Percentiles rank a stretch among this genome's conserved stretches.
These are phyloP conservation scores for Prosopis cineraria DNA, from an alignment of 306 rosid species.

Conservation along the genomic window DNA sequence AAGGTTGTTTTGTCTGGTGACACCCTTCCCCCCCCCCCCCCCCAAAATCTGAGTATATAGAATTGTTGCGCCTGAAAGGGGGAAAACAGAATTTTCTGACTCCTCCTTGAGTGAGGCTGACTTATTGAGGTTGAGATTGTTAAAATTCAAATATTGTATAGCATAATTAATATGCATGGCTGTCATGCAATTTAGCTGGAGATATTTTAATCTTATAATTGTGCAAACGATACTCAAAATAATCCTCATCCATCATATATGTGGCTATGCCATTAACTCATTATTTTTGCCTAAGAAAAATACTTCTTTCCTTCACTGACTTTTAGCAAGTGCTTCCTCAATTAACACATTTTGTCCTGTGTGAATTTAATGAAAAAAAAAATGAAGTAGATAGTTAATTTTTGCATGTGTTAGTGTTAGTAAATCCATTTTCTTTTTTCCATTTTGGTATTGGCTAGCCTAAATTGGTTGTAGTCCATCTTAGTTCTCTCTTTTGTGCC, in stretches of 20 bases:
- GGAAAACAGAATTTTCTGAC: background rate
- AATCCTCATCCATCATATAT: background rate
- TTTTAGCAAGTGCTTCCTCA: constrained; percentile 11
- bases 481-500: constrained; percentile 4
- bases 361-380: background rate
- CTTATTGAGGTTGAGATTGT: background rate
- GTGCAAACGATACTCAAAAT: constrained; percentile 5
- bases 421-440: background rate
- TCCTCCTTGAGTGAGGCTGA: constrained; percentile 7
- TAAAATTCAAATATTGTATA: background rate
- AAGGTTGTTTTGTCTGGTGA: constrained; percentile 56
- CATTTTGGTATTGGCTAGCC: background rate
- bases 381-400: background rate
- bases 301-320: background rate
- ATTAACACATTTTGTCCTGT: constrained; percentile 4
- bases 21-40: too few relatives aligned
- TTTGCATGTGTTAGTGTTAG: background rate
- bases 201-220: background rate
- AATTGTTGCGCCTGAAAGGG: background rate
- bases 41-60: background rate
- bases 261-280: too few relatives aligned
- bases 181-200: background rate
- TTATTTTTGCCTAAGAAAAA: background rate
- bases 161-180: constrained; percentile 11
- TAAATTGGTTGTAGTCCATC: background rate